Evolutionary conservation across 306 rosid species (phyloP), one percentile per base, ranked within the genome.

Genomic region (Quercus aquifolioides): DNA sequence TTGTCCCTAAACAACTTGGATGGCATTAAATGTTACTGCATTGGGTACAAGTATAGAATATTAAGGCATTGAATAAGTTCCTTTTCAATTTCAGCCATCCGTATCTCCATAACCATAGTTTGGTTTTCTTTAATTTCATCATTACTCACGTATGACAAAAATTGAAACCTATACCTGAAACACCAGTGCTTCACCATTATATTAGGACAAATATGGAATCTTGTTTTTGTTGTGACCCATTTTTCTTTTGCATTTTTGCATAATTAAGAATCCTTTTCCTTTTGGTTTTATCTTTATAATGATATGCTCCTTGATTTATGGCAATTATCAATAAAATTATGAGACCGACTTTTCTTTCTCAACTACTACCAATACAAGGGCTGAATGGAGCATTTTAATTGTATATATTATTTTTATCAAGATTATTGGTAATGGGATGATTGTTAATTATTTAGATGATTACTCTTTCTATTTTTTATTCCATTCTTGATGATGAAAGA

Each of bases 301-400:
- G 17, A 49, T 55, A 43, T 77, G 52, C 28, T 65, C 83, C 84
- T 74, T 79, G 71, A 79, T 80, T 75, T 79, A 80, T 79, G 80
- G 84, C 68, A 74, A 71, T 80, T 59, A 73, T 71, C 38, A 52
- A 67, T 60, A 6, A 30, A 82, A 71, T 77, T 77, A 76, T 72
- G 20, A 33, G 8, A 52, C 67, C 19, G 6, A 1, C 18, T 8
- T 13, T 51, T 43, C 5, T 10, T 15, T 35, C 73, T 23, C 81
- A 59, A n/a, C 41, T 15, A 59, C 72, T 52, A 25, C 74, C 63
- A 60, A 63, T 65, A 73, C 78, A 56, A 38, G 1, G 43, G 46
- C 46, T 18, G 64, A 59, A 76, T 52, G 77, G 69, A 64, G 31
- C 43, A 71, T 54, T 26, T 64, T 65, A 64, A 55, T 64, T 31